These are phyloP conservation scores for Cyclotella atomus DNA, from an alignment of 108 stramenopile genomes.

Conservation along the genomic window DNA sequence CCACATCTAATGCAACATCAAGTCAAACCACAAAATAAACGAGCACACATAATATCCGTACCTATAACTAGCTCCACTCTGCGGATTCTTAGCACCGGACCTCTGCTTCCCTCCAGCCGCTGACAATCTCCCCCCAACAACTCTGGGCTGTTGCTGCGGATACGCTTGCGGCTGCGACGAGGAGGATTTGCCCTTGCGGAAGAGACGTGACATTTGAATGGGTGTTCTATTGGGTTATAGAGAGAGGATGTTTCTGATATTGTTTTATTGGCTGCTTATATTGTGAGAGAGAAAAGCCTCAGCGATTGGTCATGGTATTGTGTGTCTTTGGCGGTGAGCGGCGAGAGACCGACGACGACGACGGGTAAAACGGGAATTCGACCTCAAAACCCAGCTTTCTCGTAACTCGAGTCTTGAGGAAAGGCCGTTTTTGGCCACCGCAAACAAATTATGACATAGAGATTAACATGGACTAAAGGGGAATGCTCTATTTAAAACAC, in stretches of 20 bases:
- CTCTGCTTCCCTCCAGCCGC: conserved; percentile 1
- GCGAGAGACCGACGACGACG: not conserved
- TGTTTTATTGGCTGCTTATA: not conserved
- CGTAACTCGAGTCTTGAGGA: too few species aligned
- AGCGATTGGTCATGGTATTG: too few species aligned
- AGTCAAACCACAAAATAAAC: not conserved
- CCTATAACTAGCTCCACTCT: conserved; percentile 22
- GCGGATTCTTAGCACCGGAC: conserved; percentile 3
- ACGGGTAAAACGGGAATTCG: not conserved
- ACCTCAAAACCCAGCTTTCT: too few species aligned
- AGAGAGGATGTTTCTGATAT: not conserved
- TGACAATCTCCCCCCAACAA: not conserved
- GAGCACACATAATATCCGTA: not conserved
- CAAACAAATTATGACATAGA: too few species aligned
- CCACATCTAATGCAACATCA: not conserved
- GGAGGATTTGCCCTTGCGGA: not conserved
- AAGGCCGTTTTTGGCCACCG: too few species aligned
- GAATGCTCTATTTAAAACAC: too few species aligned
- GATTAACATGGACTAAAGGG: too few species aligned
- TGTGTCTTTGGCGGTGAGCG: not conserved
- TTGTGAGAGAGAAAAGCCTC: not conserved
- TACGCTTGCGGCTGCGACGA: not conserved
- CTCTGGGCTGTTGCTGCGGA: not conserved
- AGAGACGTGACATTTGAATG: conserved; percentile 1
- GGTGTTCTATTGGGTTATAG: not conserved